Base-by-base conservation (phyloP, 176 grass and related monocot species). In the Oryza meyeriana region DNA sequence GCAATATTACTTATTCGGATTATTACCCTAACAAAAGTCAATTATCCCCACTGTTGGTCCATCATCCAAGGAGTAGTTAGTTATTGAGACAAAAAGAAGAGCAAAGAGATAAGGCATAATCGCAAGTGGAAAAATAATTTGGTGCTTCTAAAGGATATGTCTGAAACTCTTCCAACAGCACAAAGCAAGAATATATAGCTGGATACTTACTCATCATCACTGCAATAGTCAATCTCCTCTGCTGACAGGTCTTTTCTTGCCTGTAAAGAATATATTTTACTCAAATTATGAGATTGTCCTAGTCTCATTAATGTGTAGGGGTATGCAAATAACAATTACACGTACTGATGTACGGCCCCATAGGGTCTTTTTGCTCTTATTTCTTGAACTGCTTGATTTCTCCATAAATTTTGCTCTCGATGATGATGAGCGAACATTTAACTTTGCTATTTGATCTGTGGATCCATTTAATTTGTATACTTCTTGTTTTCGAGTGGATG, bases 291-390 rank as follows among this genome's bases (percentile, higher is more conserved):
- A 71, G 52, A 85, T 79, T 82, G 82, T 85, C 38, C 20, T 25
- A 68, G 45, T 50, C 61, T 62, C 25, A 82, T 75, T 66, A 68
- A 74, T 70, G 86, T 57, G 72, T 76, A 82, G 39, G 81, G 74
- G 66, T 36, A 69, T 66, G 67, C 52, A 62, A 58, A 44, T 36
- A 74, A 66, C 31, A 81, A 29, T 65, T 85, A 48, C 64, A 87
- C 96, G 87, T 89, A 99, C 96, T 66, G 96, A 99, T 29, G 96
- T 91, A 81, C 91, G 96, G 22, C 93, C 93, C 90, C 88, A 99
- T 82, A 91, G 84, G 26, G 92, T 92, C 38, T 10, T 81, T 89
- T 89, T 89, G 32, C 80, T 66, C 78, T 66, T 71, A 20, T 82
- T 50, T 25, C 9, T 31, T 79, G 41, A 77, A 35, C 79, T 79